Evolutionary conservation across 2,329 filamentous ascomycete genomes (phyloP).

Genomic region (Penicillium palitans): DNA sequence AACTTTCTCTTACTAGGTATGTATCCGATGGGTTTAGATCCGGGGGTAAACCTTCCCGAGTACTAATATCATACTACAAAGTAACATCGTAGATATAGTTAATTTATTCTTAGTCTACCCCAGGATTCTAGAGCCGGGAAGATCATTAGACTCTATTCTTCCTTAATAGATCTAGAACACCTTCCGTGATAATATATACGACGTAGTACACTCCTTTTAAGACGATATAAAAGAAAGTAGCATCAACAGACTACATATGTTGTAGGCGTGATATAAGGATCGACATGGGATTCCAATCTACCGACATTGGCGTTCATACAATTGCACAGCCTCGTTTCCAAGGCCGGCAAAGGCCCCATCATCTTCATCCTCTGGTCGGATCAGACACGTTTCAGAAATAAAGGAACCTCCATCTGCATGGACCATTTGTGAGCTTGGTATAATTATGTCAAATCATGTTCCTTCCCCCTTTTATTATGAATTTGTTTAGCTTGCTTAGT

Average conservation of each 20-base stretch:
- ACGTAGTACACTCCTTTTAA: not conserved
- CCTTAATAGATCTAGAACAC: not conserved
- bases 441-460: not conserved
- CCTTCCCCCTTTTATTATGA: not conserved
- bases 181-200: not conserved
- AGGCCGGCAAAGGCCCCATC: not conserved
- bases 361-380: not conserved
- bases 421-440: constrained; percentile 3
- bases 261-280: constrained; percentile 6
- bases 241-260: not conserved
- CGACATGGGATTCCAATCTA: constrained; percentile 10
- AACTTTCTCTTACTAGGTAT: not conserved
- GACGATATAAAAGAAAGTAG: not conserved
- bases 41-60: not conserved
- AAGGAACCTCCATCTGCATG: not conserved
- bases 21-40: not conserved
- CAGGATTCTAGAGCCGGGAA: not conserved
- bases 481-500: not conserved
- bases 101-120: not conserved
- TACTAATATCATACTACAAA: not conserved
- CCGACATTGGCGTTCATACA: constrained; percentile 5
- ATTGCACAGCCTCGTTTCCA: constrained; percentile 19
- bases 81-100: not conserved
- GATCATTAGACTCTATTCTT: not conserved
- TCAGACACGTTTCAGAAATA: constrained; percentile 12